Base-by-base conservation (phyloP, 2,329 filamentous ascomycete species). In the Pseudogymnoascus sp. region DNA sequence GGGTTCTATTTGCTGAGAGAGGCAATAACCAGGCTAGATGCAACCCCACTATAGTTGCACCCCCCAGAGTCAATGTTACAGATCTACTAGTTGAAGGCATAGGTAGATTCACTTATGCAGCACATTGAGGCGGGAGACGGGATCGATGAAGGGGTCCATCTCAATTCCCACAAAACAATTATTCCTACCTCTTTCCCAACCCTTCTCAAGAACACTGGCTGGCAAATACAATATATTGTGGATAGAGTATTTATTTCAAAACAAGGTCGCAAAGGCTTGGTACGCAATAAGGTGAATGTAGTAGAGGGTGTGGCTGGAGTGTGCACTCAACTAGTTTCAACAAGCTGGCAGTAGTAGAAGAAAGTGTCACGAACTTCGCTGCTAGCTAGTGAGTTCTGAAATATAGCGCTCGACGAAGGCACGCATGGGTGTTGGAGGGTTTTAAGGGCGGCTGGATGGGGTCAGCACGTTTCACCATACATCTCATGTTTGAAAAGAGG, bases 21-120 rank as follows among this genome's bases (percentile, higher is more conserved):
- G 15, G 84, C 85, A 69, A 87, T 75, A 15, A 87, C 81, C 33
- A 82, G 70, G 3, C 84, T 84, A 1, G 79, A 37, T 37, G 35
- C 35, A 15, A 37, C 35, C 35, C 35, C 35, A n/a, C 35, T 13
- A 37, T 13, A 37, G 35, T 37, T 37, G 13, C 35, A 37, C 13
- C 35, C 35, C n/a, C 35, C 35, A 37, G 10, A 15, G 35, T 13
- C 35, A 37, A 37, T n/a, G 11, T 37, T 37, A 37, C 35, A 37
- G 35, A 37, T 37, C 35, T 15, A 37, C 35, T 37, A 3, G 35
- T 37, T 37, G 35, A 37, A 37, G 11, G 35, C 35, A 37, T 15
- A 37, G 13, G 35, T 37, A 37, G 35, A 37, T 37, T 37, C 35
- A 37, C 35, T n/a, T n/a, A n/a, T n/a, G n/a, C n/a, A n/a, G n/a